These are phyloP conservation scores for Athelia psychrophila DNA, from an alignment of 1,284 basidiomycete species.

Conservation along the genomic window DNA sequence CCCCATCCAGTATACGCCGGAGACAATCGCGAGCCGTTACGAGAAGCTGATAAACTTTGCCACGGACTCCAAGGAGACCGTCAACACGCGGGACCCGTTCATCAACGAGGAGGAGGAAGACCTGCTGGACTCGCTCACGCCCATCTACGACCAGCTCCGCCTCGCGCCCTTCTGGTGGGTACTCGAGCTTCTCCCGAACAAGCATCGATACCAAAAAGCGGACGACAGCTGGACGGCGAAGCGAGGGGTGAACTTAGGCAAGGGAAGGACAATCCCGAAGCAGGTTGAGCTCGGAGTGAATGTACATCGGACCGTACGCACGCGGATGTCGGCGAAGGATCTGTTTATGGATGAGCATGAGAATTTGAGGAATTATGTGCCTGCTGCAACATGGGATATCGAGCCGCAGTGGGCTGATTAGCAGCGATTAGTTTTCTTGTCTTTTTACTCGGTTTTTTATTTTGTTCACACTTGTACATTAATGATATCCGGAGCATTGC, in stretches of 20 bases:
- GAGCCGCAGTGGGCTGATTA: constrained; percentile 41
- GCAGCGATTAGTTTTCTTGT: too few species aligned
- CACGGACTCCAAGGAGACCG: too few species aligned
- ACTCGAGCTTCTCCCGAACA: constrained; percentile 40
- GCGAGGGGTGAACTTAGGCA: constrained; percentile 42
- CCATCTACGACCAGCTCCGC: constrained; percentile 46
- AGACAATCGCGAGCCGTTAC: too few species aligned
- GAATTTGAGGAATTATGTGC: constrained; percentile 35
- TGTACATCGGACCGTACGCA: constrained; percentile 49
- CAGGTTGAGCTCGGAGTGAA: too few species aligned
- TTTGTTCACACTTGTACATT: too few species aligned
- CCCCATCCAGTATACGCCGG: constrained; percentile 23
- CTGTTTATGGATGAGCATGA: constrained; percentile 15
- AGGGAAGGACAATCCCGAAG: too few species aligned
- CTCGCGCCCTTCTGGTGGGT: constrained; percentile 43
- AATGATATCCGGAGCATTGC: too few species aligned
- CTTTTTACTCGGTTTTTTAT: too few species aligned
- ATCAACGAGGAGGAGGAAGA: too few species aligned
- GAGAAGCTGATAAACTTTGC: too few species aligned
- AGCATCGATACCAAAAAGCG: constrained; percentile 36
- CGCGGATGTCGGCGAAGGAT: constrained; percentile 41
- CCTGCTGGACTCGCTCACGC: too few species aligned
- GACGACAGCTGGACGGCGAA: constrained; percentile 31
- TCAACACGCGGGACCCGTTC: too few species aligned
- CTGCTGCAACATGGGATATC: constrained; percentile 36